These are phyloP conservation scores for Vitis hybrid DNA, from an alignment of 177 flowering plant genomes.

Conservation along the genomic window DNA sequence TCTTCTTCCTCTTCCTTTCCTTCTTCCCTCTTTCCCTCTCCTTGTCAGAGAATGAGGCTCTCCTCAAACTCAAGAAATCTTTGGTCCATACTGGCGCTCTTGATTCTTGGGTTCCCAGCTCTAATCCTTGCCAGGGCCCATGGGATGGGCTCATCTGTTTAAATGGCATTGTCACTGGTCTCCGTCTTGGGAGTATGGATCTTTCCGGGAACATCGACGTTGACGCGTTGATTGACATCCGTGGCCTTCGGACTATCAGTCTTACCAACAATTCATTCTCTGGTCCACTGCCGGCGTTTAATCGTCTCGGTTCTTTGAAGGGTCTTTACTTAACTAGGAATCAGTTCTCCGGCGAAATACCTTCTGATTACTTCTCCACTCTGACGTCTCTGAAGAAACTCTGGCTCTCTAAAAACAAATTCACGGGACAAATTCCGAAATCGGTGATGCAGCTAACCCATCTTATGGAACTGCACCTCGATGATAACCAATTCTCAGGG, in stretches of 20 bases:
- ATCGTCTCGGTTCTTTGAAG: slow-evolving; percentile 37
- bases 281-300: slow-evolving; percentile 49
- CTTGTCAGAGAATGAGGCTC: slow-evolving; percentile 33
- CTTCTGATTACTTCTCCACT: slow-evolving; percentile 28
- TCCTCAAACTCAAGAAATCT: slow-evolving; percentile 33
- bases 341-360: slow-evolving; percentile 49
- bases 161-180: slow-evolving; percentile 17
- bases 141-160: slow-evolving; percentile 38
- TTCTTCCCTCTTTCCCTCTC: slow-evolving; percentile 15
- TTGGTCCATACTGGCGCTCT: slow-evolving; percentile 3
- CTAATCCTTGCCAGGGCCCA: slow-evolving; percentile 25
- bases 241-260: slow-evolving; percentile 32
- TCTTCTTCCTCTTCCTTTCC: slow-evolving; percentile 11
- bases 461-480: slow-evolving; percentile 40
- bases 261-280: slow-evolving; percentile 43
- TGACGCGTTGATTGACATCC: slow-evolving; percentile 26
- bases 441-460: slow-evolving; percentile 31
- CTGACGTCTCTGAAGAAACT: slow-evolving; percentile 43
- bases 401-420: slow-evolving; percentile 41
- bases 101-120: slow-evolving; percentile 20
- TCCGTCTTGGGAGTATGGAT: slow-evolving; percentile 18
- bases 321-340: slow-evolving; percentile 35
- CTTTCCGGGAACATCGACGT: slow-evolving; percentile 29
- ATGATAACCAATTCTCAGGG: slow-evolving; percentile 51
- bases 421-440: slow-evolving; percentile 49